Percentiles rank a stretch among this genome's conserved stretches.
Evolutionary conservation across 768 basidiomycete genomes (phyloP).

Genomic region (Candolleomyces efflorescens): DNA sequence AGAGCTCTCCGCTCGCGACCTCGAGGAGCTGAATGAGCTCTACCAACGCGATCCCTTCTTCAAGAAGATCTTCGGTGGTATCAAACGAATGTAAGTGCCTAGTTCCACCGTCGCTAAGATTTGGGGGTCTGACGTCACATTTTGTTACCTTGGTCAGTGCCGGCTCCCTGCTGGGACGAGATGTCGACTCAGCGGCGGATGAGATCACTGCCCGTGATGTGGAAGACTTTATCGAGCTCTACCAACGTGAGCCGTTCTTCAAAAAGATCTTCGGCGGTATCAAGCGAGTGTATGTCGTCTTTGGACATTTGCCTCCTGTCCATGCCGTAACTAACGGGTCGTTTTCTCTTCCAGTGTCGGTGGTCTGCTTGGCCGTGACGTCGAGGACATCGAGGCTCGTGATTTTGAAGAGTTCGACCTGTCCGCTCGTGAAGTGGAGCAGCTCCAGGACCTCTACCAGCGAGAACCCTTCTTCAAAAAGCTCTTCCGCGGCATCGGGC

Average conservation of each 20-base stretch:
- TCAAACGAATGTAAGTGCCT: neutral
- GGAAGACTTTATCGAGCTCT: neutral
- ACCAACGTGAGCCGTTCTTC: neutral
- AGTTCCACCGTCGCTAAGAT: no score
- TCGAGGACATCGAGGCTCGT: neutral
- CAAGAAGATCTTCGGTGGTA: constrained; percentile 1
- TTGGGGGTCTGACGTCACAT: neutral
- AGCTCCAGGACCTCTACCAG: constrained; percentile 1
- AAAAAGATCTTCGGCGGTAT: neutral
- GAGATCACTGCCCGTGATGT: neutral
- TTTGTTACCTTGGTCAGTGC: neutral
- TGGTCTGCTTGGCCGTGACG: no score
- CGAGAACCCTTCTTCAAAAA: constrained; percentile 3
- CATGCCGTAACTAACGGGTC: neutral
- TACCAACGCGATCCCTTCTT: constrained; percentile 1
- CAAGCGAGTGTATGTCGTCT: neutral
- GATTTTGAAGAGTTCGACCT: neutral
- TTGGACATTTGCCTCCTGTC: neutral
- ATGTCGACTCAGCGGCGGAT: neutral
- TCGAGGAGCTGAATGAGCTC: constrained; percentile 2
- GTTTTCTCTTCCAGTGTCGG: no score
- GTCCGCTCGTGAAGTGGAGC: neutral
- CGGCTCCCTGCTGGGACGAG: neutral
- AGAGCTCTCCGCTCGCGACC: neutral
- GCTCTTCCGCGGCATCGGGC: constrained; percentile 2